These are phyloP conservation scores for Xylariaceae sp. DNA, from an alignment of 2,329 filamentous ascomycete genomes.

Conservation along the genomic window DNA sequence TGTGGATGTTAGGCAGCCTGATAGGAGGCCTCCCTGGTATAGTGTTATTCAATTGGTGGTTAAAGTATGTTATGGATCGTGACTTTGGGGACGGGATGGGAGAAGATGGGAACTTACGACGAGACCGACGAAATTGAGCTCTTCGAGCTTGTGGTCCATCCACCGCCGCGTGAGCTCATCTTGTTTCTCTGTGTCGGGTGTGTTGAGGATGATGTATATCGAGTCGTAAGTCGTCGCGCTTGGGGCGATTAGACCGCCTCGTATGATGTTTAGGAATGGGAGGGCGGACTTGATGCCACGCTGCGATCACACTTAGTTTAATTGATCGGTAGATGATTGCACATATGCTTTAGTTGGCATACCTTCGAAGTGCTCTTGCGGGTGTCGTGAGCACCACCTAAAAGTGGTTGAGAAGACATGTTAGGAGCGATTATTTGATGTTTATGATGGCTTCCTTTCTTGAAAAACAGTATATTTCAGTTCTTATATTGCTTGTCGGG, in stretches of 20 bases:
- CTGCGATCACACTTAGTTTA: not conserved
- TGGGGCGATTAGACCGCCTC: slow-evolving; percentile 13
- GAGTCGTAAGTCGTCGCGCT: slow-evolving; percentile 12
- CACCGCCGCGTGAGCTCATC: slow-evolving; percentile 12
- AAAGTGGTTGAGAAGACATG: slow-evolving; percentile 1
- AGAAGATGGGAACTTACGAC: slow-evolving; percentile 5
- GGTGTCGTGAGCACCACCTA: not conserved
- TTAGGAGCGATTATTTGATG: not conserved
- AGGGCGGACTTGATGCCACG: not conserved
- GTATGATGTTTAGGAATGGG: slow-evolving; percentile 10
- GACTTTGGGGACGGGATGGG: not conserved
- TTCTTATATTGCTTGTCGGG: not conserved
- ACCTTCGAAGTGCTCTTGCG: not conserved
- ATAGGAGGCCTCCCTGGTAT: slow-evolving; percentile 33
- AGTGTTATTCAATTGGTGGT: not conserved
- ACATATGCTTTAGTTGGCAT: not conserved
- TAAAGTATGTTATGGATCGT: not conserved
- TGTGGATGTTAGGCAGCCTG: slow-evolving; percentile 40
- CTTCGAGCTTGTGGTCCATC: slow-evolving; percentile 12
- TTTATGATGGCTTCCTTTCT: not conserved
- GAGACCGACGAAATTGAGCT: slow-evolving; percentile 18
- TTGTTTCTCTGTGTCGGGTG: slow-evolving; percentile 4
- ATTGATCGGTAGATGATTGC: not conserved
- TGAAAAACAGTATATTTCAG: not conserved
- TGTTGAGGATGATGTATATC: slow-evolving; percentile 12